Evolutionary conservation across 352 stramenopile species (phyloP), one percentile per base, ranked within the genome.

Genomic region (Globisporangium cylindrosporum): DNA sequence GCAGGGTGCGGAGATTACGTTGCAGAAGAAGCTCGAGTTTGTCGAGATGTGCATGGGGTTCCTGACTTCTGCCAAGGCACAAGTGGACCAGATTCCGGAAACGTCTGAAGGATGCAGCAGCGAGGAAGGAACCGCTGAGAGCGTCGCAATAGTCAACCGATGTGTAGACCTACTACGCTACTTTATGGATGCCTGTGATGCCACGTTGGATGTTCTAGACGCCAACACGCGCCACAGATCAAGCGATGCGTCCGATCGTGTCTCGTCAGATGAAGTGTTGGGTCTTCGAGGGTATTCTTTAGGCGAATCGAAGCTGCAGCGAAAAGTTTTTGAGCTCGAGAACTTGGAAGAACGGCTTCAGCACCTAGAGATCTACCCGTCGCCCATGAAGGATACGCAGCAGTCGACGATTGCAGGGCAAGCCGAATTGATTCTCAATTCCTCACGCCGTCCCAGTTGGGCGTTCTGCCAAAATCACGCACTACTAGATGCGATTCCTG

Each of bases 91-190:
- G 3, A 38, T n/a, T 38, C 25, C 18, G 25, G 20, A 53, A 24
- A 20, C 12, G 59, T 56, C 24, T 14, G 14, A 49, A 1, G 1
- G 3, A 25, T 29, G 14, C 8, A 27, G 18, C 3, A 41, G 20
- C 4, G 24, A 43, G 20, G 20, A 55, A 24, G 18, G 18, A 4
- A 15, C 12, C 10, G 4, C 3, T 34, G 12, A 56, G 3, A 1
- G 34, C 14, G 49, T 72, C 24, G 67, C 62, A 6, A 29, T 74
- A 24, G 75, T 91, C 3, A 83, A 88, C 49, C 81, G 84, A 5
- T 94, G 82, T 29, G 51, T 94, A 2, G 86, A 92, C 61, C 75
- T 91, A 36, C 55, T 94, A 22, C 75, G 81, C 3, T 91, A 87
- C 54, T 94, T 94, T 59, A 59, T 94, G 22, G 77, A 90, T 18